Evolutionary conservation across 2,329 filamentous ascomycete genomes (phyloP).

Genomic region (Cladosporium sp.): DNA sequence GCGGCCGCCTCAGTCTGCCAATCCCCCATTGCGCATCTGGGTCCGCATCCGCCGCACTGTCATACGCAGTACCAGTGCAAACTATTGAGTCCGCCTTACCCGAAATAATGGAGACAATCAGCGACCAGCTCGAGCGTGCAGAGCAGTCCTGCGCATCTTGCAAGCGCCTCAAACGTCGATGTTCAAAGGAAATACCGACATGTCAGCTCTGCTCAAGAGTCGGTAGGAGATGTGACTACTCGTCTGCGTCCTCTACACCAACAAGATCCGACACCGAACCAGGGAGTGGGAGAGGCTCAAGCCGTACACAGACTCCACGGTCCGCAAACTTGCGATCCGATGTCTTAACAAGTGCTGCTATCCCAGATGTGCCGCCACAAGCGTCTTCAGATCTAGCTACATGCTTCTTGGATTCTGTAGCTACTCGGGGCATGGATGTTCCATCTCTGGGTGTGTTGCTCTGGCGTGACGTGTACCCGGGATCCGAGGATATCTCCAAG

Average conservation of each 20-base stretch:
- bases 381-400: neutral
- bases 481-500: neutral
- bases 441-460: neutral
- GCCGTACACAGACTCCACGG: neutral
- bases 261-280: neutral
- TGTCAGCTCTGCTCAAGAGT: slow-evolving; percentile 17
- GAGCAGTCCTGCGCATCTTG: slow-evolving; percentile 16
- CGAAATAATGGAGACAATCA: neutral
- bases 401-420: slow-evolving; percentile 18
- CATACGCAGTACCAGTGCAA: neutral
- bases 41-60: too few species aligned
- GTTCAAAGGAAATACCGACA: slow-evolving; percentile 16
- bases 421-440: slow-evolving; percentile 12
- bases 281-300: neutral
- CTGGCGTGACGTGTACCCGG: slow-evolving; percentile 13
- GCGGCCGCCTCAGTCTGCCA: too few species aligned
- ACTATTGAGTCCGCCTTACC: neutral
- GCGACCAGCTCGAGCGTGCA: neutral
- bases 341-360: neutral
- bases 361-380: neutral
- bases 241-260: slow-evolving; percentile 9
- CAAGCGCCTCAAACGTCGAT: slow-evolving; percentile 19
- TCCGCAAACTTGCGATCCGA: neutral
- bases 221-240: slow-evolving; percentile 17
- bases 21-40: too few species aligned